phyloP scores from a whole-genome alignment of 176 grass and related monocot genomes.

The Pontederia crassipes region DNA sequence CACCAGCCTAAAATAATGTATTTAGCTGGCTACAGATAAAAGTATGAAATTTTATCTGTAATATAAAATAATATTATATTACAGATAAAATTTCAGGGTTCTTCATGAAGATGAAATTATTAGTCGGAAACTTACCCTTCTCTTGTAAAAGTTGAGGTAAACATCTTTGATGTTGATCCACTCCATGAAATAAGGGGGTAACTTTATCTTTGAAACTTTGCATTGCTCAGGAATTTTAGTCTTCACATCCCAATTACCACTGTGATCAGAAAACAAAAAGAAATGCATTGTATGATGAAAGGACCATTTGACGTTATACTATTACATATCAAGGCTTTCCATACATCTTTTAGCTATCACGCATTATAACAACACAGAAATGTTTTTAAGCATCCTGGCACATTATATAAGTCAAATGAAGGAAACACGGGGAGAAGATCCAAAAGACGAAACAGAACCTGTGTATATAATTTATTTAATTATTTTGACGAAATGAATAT shows the following conservation, averaged over 20 bases:
- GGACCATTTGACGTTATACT: background rate
- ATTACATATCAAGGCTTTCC: too few relatives aligned
- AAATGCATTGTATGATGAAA: slow-evolving; percentile 1
- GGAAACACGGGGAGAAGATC: too few relatives aligned
- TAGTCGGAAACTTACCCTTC: slow-evolving; percentile 41
- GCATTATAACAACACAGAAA: too few relatives aligned
- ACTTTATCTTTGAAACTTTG: slow-evolving; percentile 62
- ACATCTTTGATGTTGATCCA: slow-evolving; percentile 92
- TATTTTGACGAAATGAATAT: too few relatives aligned
- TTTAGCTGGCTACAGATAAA: background rate
- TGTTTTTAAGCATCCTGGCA: too few relatives aligned
- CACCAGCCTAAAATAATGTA: too few relatives aligned
- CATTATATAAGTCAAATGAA: too few relatives aligned
- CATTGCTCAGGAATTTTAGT: slow-evolving; percentile 89
- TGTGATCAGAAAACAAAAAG: slow-evolving; percentile 27
- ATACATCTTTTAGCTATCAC: too few relatives aligned
- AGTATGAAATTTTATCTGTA: background rate
- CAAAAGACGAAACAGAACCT: too few relatives aligned
- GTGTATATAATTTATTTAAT: too few relatives aligned
- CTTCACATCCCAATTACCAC: slow-evolving; percentile 97
- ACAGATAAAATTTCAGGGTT: too few relatives aligned
- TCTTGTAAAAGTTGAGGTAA: slow-evolving; percentile 81
- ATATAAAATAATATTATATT: too few relatives aligned
- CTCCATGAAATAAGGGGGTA: slow-evolving; percentile 75
- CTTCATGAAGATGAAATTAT: background rate